A percentile compares a stretch with the other conserved stretches of the same genome.
phyloP scores from a whole-genome alignment of 148 eudicot species.

The Tetragonia tetragonoides region DNA sequence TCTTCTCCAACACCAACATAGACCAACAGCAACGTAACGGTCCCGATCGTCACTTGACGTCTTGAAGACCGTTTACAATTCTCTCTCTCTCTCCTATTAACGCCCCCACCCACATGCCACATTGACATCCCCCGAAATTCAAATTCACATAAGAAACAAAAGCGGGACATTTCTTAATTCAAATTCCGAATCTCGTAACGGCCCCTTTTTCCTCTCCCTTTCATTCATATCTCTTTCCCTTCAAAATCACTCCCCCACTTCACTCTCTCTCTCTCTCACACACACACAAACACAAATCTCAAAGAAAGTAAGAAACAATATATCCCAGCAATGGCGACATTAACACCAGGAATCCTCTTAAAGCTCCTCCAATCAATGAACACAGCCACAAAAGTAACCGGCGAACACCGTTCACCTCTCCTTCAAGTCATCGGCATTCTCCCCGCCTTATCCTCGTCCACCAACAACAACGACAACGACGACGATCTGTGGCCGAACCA shows the following conservation, averaged over 20 bases:
- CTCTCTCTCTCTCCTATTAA: too few species aligned
- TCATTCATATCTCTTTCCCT: conserved; percentile 4
- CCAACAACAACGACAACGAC: conserved; percentile 35
- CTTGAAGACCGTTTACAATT: too few species aligned
- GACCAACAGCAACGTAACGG: too few species aligned
- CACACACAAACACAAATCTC: not conserved
- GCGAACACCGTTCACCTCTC: conserved; percentile 85
- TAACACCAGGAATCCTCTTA: conserved; percentile 85
- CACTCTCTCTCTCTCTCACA: not conserved
- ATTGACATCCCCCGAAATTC: conserved; percentile 24
- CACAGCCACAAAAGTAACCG: conserved; percentile 62
- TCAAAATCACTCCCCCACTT: not conserved
- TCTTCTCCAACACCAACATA: too few species aligned
- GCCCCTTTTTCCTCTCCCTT: conserved; percentile 16
- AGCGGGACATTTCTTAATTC: conserved; percentile 28
- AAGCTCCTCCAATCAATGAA: conserved; percentile 86
- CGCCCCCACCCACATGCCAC: too few species aligned
- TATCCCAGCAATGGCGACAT: conserved; percentile 57
- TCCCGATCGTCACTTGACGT: too few species aligned
- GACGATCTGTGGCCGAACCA: conserved; percentile 60
- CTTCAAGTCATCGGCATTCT: conserved; percentile 86
- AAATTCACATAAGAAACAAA: conserved; percentile 18
- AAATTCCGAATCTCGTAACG: conserved; percentile 33
- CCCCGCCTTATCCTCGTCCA: conserved; percentile 35
- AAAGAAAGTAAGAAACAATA: too few species aligned